Percentiles rank a stretch among this genome's conserved stretches.
phyloP scores from a whole-genome alignment of 371 early-diverging fungal genomes.

The Mortierella sp. region DNA sequence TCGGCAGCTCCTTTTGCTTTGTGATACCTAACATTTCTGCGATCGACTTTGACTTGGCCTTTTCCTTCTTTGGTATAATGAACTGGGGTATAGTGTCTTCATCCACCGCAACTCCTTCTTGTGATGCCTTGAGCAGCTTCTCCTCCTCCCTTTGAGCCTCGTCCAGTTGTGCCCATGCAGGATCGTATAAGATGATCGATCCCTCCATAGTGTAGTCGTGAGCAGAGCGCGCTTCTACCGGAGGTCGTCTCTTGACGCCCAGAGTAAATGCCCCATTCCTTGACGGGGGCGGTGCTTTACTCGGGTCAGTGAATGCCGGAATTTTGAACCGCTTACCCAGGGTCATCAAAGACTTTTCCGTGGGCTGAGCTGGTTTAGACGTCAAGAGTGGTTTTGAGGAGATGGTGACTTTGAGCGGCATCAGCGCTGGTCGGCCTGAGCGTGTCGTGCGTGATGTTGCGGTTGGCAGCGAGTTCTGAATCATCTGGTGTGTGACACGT shows the following conservation, averaged over 20 bases:
- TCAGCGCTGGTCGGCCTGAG: constrained; percentile 35
- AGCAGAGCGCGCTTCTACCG: constrained; percentile 68
- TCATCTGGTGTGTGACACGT: constrained; percentile 29
- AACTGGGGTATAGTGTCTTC: constrained; percentile 39
- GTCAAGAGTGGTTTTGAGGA: constrained; percentile 39
- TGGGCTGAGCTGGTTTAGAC: constrained; percentile 14
- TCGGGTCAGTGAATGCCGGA: constrained; percentile 36
- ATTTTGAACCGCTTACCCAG: constrained; percentile 40
- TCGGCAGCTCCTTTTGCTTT: constrained; percentile 63
- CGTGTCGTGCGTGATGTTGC: constrained; percentile 32
- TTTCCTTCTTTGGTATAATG: constrained; percentile 53
- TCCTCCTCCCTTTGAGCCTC: constrained; percentile 58
- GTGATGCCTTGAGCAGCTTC: constrained; percentile 42
- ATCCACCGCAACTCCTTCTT: constrained; percentile 21
- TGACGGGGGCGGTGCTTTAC: constrained; percentile 27
- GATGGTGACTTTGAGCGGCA: constrained; percentile 25
- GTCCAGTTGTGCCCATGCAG: constrained; percentile 65
- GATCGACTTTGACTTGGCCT: constrained; percentile 56
- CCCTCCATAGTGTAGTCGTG: constrained; percentile 89
- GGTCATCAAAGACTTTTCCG: constrained; percentile 6
- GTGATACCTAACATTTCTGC: constrained; percentile 63
- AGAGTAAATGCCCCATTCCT: constrained; percentile 57
- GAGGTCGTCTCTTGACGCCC: constrained; percentile 71
- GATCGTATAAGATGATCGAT: constrained; percentile 89
- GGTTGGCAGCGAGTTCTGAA: constrained; percentile 17